Conservation (phyloP, 257 asterid genomes). For the Nicotiana undulata region DNA sequence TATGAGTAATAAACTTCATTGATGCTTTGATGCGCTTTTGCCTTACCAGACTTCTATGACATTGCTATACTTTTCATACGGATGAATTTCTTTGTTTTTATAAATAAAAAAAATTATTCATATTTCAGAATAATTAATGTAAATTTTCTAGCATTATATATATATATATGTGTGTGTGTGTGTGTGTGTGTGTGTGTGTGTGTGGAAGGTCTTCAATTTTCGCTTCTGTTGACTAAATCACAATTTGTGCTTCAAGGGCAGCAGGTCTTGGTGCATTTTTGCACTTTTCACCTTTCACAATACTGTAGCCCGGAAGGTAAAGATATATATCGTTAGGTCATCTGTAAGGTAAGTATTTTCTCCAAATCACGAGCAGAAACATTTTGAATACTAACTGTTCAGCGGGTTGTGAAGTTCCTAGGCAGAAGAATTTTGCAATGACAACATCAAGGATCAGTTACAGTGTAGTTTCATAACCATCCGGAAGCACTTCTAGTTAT, state of each 20-base stretch:
- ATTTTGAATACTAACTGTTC: neutral
- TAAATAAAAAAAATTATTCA: neutral
- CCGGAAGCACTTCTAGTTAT: neutral
- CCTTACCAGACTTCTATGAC: neutral
- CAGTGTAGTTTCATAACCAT: neutral
- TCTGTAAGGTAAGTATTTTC: neutral
- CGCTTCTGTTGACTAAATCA: neutral
- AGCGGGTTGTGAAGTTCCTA: neutral
- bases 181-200: no score
- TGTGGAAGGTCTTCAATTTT: neutral
- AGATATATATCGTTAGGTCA: neutral
- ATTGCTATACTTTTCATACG: neutral
- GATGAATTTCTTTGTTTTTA: neutral
- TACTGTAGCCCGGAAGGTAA: neutral
- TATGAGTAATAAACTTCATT: neutral
- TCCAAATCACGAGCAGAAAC: neutral
- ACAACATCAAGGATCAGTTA: neutral
- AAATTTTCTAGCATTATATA: neutral
- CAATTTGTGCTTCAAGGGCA: neutral
- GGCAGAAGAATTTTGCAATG: neutral
- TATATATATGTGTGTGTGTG: neutral
- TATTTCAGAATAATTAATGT: neutral
- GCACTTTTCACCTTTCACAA: neutral
- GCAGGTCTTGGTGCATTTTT: neutral
- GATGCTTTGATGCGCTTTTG: neutral